phyloP scores from a whole-genome alignment of 306 rosid species.

The Casuarina glauca region DNA sequence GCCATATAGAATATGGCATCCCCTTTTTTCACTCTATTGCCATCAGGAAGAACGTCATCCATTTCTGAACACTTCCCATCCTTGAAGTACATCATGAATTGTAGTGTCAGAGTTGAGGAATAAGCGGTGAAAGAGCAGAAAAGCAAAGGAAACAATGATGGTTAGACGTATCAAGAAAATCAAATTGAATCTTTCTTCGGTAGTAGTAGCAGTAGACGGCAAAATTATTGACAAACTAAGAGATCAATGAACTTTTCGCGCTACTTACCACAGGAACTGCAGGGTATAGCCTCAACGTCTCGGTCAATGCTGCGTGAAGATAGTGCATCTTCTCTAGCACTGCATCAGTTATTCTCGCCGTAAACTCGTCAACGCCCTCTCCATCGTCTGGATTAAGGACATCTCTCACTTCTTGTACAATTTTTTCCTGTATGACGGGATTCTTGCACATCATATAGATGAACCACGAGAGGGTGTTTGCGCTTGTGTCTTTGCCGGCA shows the following conservation, averaged over 20 bases:
- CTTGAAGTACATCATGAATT: conserved; percentile 26
- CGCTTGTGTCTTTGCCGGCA: conserved; percentile 79
- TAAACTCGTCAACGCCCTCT: conserved; percentile 40
- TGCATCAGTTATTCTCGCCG: conserved; percentile 47
- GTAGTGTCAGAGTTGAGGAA: too few species aligned
- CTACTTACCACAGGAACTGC: conserved; percentile 53
- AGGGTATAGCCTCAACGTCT: conserved; percentile 83
- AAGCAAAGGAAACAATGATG: neutral
- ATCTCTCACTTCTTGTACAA: conserved; percentile 65
- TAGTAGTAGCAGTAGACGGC: neutral
- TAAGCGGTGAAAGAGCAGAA: neutral
- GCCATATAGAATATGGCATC: conserved; percentile 64
- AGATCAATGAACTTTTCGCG: neutral
- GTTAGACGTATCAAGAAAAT: neutral
- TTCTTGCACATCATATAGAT: conserved; percentile 75
- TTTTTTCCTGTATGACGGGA: conserved; percentile 65
- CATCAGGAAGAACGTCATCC: conserved; percentile 70
- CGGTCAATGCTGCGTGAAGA: conserved; percentile 79
- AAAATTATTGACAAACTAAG: neutral
- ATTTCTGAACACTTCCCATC: conserved; percentile 54
- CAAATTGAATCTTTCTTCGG: neutral
- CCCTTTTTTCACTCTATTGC: conserved; percentile 56
- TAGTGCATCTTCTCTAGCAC: conserved; percentile 69
- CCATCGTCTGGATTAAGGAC: conserved; percentile 36
- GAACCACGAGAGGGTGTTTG: conserved; percentile 79